Evolutionary conservation across 441 rosid genomes (phyloP).

Genomic region (Jatropha multifida): DNA sequence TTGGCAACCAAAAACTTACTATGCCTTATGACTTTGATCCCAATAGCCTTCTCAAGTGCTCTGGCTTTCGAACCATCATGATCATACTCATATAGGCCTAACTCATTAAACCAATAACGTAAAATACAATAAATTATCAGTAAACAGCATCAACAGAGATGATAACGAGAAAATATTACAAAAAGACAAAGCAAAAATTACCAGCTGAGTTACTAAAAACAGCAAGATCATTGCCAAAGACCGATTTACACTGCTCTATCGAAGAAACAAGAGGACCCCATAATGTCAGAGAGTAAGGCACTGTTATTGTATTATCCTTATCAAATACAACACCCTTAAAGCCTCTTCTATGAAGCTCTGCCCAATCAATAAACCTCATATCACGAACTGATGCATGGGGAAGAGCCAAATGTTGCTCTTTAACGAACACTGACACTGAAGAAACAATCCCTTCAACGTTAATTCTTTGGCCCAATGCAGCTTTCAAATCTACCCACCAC

Average conservation of each 20-base stretch:
- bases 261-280: conserved; percentile 69
- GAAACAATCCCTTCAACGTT: conserved; percentile 80
- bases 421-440: conserved; percentile 52
- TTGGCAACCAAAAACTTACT: conserved; percentile 45
- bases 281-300: conserved; percentile 74
- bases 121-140: conserved; percentile 13
- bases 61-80: conserved; percentile 79
- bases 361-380: conserved; percentile 81
- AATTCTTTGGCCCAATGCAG: conserved; percentile 88
- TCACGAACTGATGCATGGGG: conserved; percentile 79
- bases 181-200: conserved; percentile 27
- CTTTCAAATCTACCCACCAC: conserved; percentile 95
- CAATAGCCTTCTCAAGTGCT: conserved; percentile 77
- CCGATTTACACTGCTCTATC: conserved; percentile 70
- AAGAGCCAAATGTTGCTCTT: conserved; percentile 66
- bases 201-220: conserved; percentile 96
- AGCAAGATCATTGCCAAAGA: conserved; percentile 78
- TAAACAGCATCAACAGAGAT: conserved; percentile 7
- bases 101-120: conserved; percentile 20
- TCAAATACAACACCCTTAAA: conserved; percentile 94
- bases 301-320: conserved; percentile 92
- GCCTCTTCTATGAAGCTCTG: conserved; percentile 69
- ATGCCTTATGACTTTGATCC: conserved; percentile 88
- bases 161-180: conserved; percentile 7
- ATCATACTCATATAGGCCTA: conserved; percentile 91